phyloP scores from a whole-genome alignment of 2,329 filamentous ascomycete species.

The Colletotrichum graminicola region DNA sequence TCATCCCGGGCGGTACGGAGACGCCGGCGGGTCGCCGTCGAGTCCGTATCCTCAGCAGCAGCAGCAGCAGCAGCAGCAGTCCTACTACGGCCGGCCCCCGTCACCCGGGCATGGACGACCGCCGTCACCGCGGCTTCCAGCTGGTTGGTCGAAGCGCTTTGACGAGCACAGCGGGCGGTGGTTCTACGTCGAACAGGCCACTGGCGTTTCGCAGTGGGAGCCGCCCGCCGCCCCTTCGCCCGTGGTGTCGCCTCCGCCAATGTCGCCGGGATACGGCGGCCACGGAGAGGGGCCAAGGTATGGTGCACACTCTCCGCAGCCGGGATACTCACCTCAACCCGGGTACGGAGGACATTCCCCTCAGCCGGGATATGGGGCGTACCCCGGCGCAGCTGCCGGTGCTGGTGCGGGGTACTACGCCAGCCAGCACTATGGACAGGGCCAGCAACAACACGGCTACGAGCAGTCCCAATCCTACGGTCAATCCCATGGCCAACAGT shows the following conservation, averaged over 20 bases:
- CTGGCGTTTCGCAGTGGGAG: conserved; percentile 70
- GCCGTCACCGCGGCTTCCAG: conserved; percentile 57
- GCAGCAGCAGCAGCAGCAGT: conserved; percentile 32
- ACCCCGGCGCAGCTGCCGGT: conserved; percentile 30
- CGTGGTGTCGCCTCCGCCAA: conserved; percentile 25
- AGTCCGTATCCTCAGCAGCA: conserved; percentile 32
- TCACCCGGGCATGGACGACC: conserved; percentile 42
- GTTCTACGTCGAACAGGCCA: conserved; percentile 69
- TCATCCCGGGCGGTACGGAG: conserved; percentile 34
- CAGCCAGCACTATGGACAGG: conserved; percentile 18
- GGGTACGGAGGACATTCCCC: conserved; percentile 32
- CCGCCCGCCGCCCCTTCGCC: conserved; percentile 46
- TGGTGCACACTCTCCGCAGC: conserved; percentile 37
- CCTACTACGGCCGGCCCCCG: conserved; percentile 35
- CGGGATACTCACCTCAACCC: conserved; percentile 34
- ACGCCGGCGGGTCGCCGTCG: not conserved
- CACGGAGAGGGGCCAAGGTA: conserved; percentile 36
- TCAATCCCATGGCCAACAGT: conserved; percentile 6
- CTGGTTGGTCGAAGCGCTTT: conserved; percentile 68
- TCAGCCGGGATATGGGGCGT: conserved; percentile 43
- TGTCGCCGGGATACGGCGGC: conserved; percentile 40
- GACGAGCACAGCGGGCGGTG: conserved; percentile 66
- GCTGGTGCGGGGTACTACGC: conserved; percentile 37
- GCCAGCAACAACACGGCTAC: conserved; percentile 22
- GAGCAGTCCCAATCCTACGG: conserved; percentile 18